Evolutionary conservation across 805 yeast species (phyloP).

Genomic region (Debaryomyces maramus): DNA sequence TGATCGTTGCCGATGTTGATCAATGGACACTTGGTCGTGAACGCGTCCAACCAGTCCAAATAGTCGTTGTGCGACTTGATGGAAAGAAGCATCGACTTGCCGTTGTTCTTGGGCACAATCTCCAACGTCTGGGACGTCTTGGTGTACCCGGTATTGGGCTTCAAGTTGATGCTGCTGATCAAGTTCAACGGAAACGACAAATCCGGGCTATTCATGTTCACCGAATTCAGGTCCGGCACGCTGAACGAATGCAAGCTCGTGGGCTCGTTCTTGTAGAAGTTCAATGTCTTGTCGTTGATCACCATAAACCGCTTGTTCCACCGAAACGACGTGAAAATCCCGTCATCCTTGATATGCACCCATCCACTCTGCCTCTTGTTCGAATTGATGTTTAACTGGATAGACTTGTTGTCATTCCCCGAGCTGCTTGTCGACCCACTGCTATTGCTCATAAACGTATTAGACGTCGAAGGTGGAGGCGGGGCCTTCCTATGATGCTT

Average conservation of each 20-base stretch:
- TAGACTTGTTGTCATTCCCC: slow-evolving; percentile 5
- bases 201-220: slow-evolving; percentile 25
- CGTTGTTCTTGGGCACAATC: slow-evolving; percentile 53
- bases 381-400: slow-evolving; percentile 19
- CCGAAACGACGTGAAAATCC: slow-evolving; percentile 73
- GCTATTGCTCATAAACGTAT: neutral
- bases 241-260: slow-evolving; percentile 35
- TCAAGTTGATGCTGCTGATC: slow-evolving; percentile 51
- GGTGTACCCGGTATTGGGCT: slow-evolving; percentile 48
- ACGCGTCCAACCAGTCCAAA: slow-evolving; percentile 88
- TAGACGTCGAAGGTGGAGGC: slow-evolving; percentile 35
- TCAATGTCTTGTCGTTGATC: slow-evolving; percentile 70
- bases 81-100: slow-evolving; percentile 68
- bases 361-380: slow-evolving; percentile 62
- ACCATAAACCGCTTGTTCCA: slow-evolving; percentile 91
- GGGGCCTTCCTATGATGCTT: slow-evolving; percentile 45
- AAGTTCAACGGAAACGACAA: slow-evolving; percentile 39
- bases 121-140: slow-evolving; percentile 67
- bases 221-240: slow-evolving; percentile 34
- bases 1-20: slow-evolving; percentile 37
- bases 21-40: slow-evolving; percentile 73
- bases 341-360: slow-evolving; percentile 92
- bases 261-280: slow-evolving; percentile 70
- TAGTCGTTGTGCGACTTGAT: slow-evolving; percentile 78
- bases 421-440: neutral